phyloP scores from a whole-genome alignment of 2,329 filamentous ascomycete genomes.

The Fusarium zealandicum region DNA sequence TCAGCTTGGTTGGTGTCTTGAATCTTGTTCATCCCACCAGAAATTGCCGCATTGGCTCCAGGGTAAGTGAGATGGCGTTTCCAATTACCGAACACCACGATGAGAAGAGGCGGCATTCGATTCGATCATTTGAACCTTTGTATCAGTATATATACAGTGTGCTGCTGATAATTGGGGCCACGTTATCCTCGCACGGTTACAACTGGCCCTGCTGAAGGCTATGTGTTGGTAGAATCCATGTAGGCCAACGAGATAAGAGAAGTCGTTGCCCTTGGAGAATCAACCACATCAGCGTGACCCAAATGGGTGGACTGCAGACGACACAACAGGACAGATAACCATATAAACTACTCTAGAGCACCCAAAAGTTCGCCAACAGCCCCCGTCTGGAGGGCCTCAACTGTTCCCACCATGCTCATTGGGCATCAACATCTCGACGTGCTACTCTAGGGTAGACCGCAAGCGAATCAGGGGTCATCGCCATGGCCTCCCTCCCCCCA shows the following conservation, averaged over 20 bases:
- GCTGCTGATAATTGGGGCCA: too few species aligned
- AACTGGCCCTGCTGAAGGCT: too few species aligned
- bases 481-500: constrained; percentile 36
- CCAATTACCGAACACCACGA: constrained; percentile 3
- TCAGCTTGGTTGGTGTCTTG: not conserved
- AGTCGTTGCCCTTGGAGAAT: too few species aligned
- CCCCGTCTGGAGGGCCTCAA: constrained; percentile 12
- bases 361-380: constrained; percentile 10
- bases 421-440: constrained; percentile 36
- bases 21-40: not conserved
- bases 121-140: not conserved
- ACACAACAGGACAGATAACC: constrained; percentile 13
- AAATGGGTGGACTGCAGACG: constrained; percentile 24
- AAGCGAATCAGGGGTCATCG: constrained; percentile 17
- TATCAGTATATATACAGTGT: too few species aligned
- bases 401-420: constrained; percentile 22
- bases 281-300: not conserved
- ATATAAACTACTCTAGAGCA: constrained; percentile 6
- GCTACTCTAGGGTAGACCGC: constrained; percentile 26
- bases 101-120: not conserved
- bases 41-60: constrained; percentile 6
- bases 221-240: too few species aligned
- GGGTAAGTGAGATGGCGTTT: constrained; percentile 12
- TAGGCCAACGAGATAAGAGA: too few species aligned
- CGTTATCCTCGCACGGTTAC: too few species aligned